These are phyloP conservation scores for Apodospora peruviana DNA, from an alignment of 495 filamentous ascomycete genomes.

Conservation along the genomic window DNA sequence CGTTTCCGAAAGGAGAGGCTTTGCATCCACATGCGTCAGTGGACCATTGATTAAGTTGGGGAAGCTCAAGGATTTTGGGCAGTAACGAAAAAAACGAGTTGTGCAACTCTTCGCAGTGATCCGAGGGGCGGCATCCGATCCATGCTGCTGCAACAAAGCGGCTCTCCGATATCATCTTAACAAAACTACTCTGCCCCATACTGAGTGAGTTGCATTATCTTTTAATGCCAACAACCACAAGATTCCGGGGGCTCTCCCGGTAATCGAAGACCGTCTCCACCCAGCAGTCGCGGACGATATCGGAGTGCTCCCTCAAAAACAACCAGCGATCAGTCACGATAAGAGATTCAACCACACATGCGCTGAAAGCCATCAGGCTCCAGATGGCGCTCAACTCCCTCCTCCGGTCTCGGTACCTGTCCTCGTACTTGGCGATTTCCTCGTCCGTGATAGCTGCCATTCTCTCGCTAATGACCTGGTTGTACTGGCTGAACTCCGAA, in stretches of 20 bases:
- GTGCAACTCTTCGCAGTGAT: neutral
- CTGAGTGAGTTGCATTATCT: constrained; percentile 29
- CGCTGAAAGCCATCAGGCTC: constrained; percentile 93
- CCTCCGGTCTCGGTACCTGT: constrained; percentile 56
- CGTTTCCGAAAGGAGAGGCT: neutral
- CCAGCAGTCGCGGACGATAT: constrained; percentile 68
- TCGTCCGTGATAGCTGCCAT: constrained; percentile 63
- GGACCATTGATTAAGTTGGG: neutral
- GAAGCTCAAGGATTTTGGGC: neutral
- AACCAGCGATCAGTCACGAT: constrained; percentile 92
- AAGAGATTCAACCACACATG: constrained; percentile 77
- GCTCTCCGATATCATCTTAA: constrained; percentile 1
- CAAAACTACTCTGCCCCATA: neutral
- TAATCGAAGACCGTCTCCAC: constrained; percentile 93
- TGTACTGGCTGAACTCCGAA: constrained; percentile 45
- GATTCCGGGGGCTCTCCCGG: constrained; percentile 75
- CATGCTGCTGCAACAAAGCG: neutral
- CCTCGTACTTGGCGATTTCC: constrained; percentile 65
- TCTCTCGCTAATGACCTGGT: constrained; percentile 51
- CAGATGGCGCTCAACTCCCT: constrained; percentile 82
- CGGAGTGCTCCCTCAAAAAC: constrained; percentile 72
- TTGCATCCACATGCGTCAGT: neutral
- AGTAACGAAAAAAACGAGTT: neutral
- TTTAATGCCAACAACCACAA: constrained; percentile 87
- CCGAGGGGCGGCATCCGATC: constrained; percentile 2